Base-by-base conservation (phyloP, 2,329 filamentous ascomycete species). In the Tolypocladium endophyticum region DNA sequence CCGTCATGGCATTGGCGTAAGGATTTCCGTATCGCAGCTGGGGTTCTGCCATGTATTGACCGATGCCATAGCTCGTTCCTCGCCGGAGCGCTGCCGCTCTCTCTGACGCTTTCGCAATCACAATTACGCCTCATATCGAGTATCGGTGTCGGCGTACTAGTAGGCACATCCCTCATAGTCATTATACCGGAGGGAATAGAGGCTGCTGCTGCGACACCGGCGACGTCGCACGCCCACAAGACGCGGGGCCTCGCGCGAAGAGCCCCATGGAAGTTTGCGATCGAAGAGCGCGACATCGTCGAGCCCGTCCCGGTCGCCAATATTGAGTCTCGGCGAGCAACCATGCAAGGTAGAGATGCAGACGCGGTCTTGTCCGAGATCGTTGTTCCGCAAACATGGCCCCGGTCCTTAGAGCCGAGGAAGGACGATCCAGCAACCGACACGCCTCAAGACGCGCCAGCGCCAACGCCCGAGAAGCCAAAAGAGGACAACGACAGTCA, bases 131-230 rank as follows among this genome's bases (percentile, higher is more conserved):
- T 96, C 56, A 89, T 97, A 71, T 95, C 93, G 28, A 92, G 92
- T 60, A 84, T 97, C 71, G 94, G 94, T 58, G 91, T 96, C 73
- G 94, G 94, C 53, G 89, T 99, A 57, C 80, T 99, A 11, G 92
- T 99, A 20, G 94, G 94, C 41, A 97, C 94, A 35, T 93, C 93
- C 1, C 82, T 99, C 64, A 93, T 97, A 64, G 92, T 99, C 38
- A 97, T 99, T 70, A 96, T 99, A 68, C 94, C 94, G 0, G 94
- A 99, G 74, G 94, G 94, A 43, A 87, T 97, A 61, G 92, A 97
- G 71, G 93, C 94, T 3, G 82, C 94, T 3, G 82, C 97, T 60
- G 90, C 94, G 66, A 86, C 81, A 18, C 76, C 81, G 3, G 73
- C 75, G 2, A 71, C 76, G 60, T 63, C 72, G 12, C 75, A 78